A percentile compares a stretch with the other conserved stretches of the same genome.
These are phyloP conservation scores for Phytophthora ramorum DNA, from an alignment of 352 stramenopile genomes.

Conservation along the genomic window DNA sequence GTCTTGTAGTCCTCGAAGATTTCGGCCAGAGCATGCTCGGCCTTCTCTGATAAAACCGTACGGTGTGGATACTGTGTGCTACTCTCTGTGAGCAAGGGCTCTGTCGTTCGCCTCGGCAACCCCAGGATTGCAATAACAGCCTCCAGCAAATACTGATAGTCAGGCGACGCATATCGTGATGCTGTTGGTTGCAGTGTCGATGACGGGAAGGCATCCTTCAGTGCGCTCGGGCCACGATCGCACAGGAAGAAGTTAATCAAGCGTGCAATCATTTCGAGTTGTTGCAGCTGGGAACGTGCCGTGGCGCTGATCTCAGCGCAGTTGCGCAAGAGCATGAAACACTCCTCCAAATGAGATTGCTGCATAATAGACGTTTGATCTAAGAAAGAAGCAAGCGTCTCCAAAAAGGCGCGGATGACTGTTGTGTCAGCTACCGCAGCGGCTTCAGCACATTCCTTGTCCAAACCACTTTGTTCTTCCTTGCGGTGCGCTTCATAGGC, in stretches of 20 bases:
- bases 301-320: constrained; percentile 67
- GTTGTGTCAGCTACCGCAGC: constrained; percentile 28
- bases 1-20: constrained; percentile 81
- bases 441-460: constrained; percentile 23
- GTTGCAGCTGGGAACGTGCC: constrained; percentile 56
- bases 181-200: constrained; percentile 51
- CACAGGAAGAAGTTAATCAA: constrained; percentile 87
- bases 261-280: constrained; percentile 77
- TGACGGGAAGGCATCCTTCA: constrained; percentile 82
- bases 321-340: constrained; percentile 86
- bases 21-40: constrained; percentile 69
- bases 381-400: constrained; percentile 63
- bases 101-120: constrained; percentile 61
- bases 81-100: constrained; percentile 72
- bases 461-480: constrained; percentile 35
- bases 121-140: constrained; percentile 88
- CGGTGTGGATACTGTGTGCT: constrained; percentile 78
- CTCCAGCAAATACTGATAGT: constrained; percentile 91
- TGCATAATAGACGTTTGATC: constrained; percentile 80
- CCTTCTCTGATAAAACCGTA: constrained; percentile 75
- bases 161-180: constrained; percentile 72
- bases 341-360: constrained; percentile 88
- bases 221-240: constrained; percentile 57
- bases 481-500: constrained; percentile 72
- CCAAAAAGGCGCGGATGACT: constrained; percentile 52